phyloP scores from a whole-genome alignment of 2,329 filamentous ascomycete species.

The Whalleya microplaca region DNA sequence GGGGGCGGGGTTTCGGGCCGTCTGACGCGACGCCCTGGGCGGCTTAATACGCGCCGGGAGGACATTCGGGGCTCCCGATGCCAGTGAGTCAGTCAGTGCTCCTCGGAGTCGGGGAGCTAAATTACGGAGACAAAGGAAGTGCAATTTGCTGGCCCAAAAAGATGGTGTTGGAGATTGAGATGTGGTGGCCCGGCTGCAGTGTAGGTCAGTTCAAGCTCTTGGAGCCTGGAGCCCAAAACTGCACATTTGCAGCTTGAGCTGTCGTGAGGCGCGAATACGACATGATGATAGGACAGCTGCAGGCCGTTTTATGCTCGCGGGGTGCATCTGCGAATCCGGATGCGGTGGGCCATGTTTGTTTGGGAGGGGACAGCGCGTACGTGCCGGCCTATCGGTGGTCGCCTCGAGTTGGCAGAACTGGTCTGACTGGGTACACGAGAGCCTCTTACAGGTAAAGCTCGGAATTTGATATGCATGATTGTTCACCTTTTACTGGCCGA shows the following conservation, averaged over 20 bases:
- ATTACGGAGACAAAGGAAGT: not conserved
- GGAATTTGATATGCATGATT: too few relatives aligned
- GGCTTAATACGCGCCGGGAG: conserved; percentile 12
- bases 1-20: conserved; percentile 22
- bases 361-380: not conserved
- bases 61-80: conserved; percentile 7
- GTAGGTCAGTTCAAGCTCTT: too few relatives aligned
- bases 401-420: too few relatives aligned
- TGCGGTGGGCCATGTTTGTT: not conserved
- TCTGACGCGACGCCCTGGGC: conserved; percentile 13
- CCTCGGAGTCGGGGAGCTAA: not conserved
- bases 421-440: not conserved
- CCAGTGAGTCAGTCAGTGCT: not conserved
- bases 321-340: not conserved
- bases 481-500: not conserved
- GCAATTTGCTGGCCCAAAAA: not conserved
- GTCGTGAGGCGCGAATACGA: not conserved
- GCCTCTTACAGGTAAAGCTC: not conserved
- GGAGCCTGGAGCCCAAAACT: not conserved
- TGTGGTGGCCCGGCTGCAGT: too few relatives aligned
- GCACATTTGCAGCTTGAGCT: not conserved
- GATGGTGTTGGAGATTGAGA: too few relatives aligned
- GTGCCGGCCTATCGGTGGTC: not conserved
- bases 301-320: not conserved
- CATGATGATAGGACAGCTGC: not conserved